Conservation (phyloP, 306 rosid genomes). For the Ormosia semicastrata region DNA sequence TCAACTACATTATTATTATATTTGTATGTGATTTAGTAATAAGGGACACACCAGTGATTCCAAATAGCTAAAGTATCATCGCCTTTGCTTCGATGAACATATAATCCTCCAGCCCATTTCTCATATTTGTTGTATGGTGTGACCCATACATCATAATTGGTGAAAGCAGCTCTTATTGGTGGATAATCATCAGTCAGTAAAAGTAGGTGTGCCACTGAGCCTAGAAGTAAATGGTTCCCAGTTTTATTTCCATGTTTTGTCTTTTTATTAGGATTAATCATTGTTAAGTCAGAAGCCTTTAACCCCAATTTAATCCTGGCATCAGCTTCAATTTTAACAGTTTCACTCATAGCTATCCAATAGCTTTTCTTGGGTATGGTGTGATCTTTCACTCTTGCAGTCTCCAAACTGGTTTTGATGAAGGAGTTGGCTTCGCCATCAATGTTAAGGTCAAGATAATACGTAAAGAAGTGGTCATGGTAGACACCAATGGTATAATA, state of each 20-base stretch:
- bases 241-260: constrained; percentile 47
- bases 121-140: constrained; percentile 60
- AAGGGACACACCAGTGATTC: constrained; percentile 36
- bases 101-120: constrained; percentile 51
- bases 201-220: constrained; percentile 30
- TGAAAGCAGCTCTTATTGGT: constrained; percentile 54
- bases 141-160: constrained; percentile 47
- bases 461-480: constrained; percentile 61
- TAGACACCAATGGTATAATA: constrained; percentile 44
- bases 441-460: constrained; percentile 60
- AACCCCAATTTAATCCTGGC: constrained; percentile 41
- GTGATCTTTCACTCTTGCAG: constrained; percentile 1
- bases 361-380: constrained; percentile 44
- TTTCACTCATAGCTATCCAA: constrained; percentile 37
- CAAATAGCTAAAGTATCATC: constrained; percentile 52
- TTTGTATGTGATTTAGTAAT: too few species aligned
- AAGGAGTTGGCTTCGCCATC: constrained; percentile 56
- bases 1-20: too few species aligned
- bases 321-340: constrained; percentile 41
- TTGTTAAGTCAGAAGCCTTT: constrained; percentile 32
- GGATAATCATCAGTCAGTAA: constrained; percentile 52
- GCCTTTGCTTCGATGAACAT: constrained; percentile 47
- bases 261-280: constrained; percentile 45
- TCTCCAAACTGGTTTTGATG: constrained; percentile 44
- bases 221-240: constrained; percentile 44